phyloP scores from a whole-genome alignment of 306 rosid species.

The Luffa acutangula region DNA sequence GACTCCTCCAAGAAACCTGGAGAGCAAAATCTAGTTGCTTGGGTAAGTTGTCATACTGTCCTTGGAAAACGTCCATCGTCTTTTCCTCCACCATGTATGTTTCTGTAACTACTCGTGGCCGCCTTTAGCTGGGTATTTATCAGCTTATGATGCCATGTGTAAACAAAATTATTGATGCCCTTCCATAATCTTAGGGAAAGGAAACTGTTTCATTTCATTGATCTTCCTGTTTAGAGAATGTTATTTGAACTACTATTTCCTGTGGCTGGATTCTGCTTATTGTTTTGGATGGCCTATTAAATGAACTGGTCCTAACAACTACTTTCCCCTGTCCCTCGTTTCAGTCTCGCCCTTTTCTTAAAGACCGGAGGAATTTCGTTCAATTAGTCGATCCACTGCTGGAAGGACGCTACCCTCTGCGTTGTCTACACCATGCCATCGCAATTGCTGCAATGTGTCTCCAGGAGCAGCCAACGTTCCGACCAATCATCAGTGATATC shows the following conservation, averaged over 20 bases:
- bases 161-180: neutral
- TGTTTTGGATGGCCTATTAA: neutral
- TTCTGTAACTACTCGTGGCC: neutral
- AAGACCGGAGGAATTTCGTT: conserved; percentile 40
- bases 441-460: conserved; percentile 95
- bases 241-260: neutral
- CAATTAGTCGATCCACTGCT: conserved; percentile 64
- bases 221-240: neutral
- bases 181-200: neutral
- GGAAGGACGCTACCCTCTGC: conserved; percentile 56
- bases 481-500: conserved; percentile 77
- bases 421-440: conserved; percentile 88
- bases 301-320: neutral
- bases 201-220: neutral
- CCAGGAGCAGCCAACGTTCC: conserved; percentile 80
- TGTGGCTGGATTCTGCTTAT: neutral
- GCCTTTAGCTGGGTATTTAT: neutral
- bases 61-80: conserved; percentile 17
- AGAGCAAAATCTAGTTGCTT: conserved; percentile 80
- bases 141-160: neutral
- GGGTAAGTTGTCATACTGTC: conserved; percentile 51
- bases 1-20: conserved; percentile 48
- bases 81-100: neutral
- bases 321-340: neutral
- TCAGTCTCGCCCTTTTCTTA: conserved; percentile 54